phyloP scores from a whole-genome alignment of 2,329 filamentous ascomycete species.

The Aspergillus sclerotialis region DNA sequence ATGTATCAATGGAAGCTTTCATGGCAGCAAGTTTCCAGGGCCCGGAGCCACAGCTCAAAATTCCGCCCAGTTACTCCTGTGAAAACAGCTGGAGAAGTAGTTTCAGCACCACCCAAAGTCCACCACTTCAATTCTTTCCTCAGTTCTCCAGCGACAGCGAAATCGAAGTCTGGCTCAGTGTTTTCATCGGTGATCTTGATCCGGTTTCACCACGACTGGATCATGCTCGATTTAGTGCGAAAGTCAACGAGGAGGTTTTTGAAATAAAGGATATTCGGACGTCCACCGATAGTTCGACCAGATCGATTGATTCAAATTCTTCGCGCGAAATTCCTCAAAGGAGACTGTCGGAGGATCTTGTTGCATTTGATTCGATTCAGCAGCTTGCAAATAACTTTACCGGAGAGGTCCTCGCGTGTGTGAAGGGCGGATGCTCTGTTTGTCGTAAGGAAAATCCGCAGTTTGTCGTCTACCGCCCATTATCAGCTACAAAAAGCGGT shows the following conservation, averaged over 20 bases:
- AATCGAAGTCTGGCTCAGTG: slow-evolving; percentile 4
- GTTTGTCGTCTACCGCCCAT: slow-evolving; percentile 3
- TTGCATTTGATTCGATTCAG: not conserved
- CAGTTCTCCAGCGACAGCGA: not conserved
- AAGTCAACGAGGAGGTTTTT: slow-evolving; percentile 1
- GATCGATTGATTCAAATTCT: not conserved
- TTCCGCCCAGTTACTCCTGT: too few species aligned
- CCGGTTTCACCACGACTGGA: not conserved
- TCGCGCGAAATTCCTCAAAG: not conserved
- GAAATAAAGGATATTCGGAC: not conserved
- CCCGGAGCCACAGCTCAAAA: too few species aligned
- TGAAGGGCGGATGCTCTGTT: not conserved
- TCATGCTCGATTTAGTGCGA: slow-evolving; percentile 3
- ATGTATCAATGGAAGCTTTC: too few species aligned
- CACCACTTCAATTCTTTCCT: not conserved
- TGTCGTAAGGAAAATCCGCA: not conserved
- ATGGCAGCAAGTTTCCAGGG: too few species aligned
- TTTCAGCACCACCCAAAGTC: not conserved
- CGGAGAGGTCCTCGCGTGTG: not conserved
- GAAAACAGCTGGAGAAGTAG: not conserved
- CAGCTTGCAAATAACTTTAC: not conserved
- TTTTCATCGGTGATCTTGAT: slow-evolving; percentile 3
- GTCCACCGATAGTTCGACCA: not conserved
- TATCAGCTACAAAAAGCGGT: slow-evolving; percentile 3
- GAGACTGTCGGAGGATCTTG: not conserved